Conservation (phyloP, 352 stramenopile genomes). For the Bremia lactucae region DNA sequence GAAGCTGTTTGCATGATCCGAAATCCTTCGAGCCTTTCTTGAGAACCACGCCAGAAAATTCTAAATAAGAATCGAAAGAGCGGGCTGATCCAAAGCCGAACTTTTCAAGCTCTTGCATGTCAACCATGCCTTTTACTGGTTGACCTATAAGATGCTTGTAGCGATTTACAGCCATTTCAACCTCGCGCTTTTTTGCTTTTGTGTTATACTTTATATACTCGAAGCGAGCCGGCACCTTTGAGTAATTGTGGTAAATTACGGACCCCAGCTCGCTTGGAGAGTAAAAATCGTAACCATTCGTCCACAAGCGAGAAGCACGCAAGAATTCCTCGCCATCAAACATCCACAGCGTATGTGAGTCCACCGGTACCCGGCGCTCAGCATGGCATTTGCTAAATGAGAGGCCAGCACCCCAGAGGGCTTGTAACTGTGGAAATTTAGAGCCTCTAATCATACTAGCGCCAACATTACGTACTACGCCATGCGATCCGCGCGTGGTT, state of each 20-base stretch:
- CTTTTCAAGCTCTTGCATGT: constrained; percentile 50
- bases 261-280: constrained; percentile 43
- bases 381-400: constrained; percentile 83
- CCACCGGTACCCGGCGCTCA: constrained; percentile 56
- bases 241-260: constrained; percentile 75
- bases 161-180: constrained; percentile 43
- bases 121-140: constrained; percentile 45
- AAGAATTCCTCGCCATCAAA: constrained; percentile 69
- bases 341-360: constrained; percentile 76
- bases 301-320: constrained; percentile 50
- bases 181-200: constrained; percentile 31
- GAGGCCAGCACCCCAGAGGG: constrained; percentile 66
- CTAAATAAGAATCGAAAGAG: constrained; percentile 45
- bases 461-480: constrained; percentile 57
- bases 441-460: constrained; percentile 69
- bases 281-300: constrained; percentile 61
- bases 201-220: constrained; percentile 42
- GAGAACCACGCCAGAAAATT: constrained; percentile 51
- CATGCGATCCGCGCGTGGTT: constrained; percentile 57
- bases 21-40: constrained; percentile 37
- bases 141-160: constrained; percentile 46
- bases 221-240: constrained; percentile 49
- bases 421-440: constrained; percentile 63
- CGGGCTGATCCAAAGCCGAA: constrained; percentile 44
- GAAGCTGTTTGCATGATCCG: constrained; percentile 48